phyloP scores from a whole-genome alignment of 2,329 filamentous ascomycete species.

The Ramichloridium luteum region DNA sequence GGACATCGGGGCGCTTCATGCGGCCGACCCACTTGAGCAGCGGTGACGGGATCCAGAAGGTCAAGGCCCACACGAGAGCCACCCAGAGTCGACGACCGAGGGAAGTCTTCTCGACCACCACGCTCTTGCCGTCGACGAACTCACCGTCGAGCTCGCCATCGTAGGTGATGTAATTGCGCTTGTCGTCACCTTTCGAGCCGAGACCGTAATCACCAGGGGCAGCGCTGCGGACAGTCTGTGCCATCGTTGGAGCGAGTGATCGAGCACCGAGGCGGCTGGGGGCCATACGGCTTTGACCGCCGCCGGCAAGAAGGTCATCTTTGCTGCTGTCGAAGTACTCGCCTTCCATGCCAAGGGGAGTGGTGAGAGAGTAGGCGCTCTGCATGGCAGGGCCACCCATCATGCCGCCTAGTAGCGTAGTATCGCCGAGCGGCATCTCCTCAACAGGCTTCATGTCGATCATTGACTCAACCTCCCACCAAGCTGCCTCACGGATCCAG shows the following conservation, averaged over 20 bases:
- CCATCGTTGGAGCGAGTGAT: conserved; percentile 44
- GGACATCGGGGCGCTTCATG: conserved; percentile 94
- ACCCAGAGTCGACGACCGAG: conserved; percentile 65
- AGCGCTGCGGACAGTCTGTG: conserved; percentile 40
- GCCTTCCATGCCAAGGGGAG: conserved; percentile 31
- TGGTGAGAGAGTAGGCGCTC: conserved; percentile 57
- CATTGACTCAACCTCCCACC: conserved; percentile 98
- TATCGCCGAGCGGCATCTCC: conserved; percentile 12
- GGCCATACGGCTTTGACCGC: conserved; percentile 34
- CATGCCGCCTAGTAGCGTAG: conserved; percentile 36
- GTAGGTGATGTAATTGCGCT: conserved; percentile 55
- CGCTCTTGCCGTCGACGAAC: conserved; percentile 60
- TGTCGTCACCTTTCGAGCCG: conserved; percentile 70
- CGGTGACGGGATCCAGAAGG: conserved; percentile 90
- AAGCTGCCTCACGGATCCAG: conserved; percentile 87
- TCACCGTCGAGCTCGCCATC: conserved; percentile 69
- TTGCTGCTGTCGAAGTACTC: conserved; percentile 46
- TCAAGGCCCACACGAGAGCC: conserved; percentile 67
- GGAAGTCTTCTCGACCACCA: conserved; percentile 57
- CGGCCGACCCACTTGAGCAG: conserved; percentile 68
- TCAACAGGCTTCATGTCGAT: conserved; percentile 70
- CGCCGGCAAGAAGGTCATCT: conserved; percentile 54
- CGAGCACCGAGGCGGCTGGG: conserved; percentile 29
- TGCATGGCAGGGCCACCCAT: conserved; percentile 52
- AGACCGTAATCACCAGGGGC: conserved; percentile 75